Evolutionary conservation across 768 basidiomycete genomes (phyloP).

Genomic region (Agaricus blazei): DNA sequence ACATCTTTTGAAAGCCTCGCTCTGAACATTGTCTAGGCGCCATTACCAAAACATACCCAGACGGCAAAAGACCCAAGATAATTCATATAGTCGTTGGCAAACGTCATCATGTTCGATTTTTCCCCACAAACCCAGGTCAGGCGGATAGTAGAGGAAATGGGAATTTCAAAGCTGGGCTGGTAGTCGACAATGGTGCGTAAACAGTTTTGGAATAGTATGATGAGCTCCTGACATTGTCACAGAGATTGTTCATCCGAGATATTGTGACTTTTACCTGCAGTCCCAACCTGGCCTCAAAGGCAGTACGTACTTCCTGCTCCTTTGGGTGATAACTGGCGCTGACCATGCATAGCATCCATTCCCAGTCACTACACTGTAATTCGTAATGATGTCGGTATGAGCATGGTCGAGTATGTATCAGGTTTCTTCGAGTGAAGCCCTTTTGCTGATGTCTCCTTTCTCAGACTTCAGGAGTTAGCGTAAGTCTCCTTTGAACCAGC

Average conservation of each 20-base stretch:
- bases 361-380: slow-evolving; percentile 57
- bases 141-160: slow-evolving; percentile 43
- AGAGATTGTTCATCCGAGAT: slow-evolving; percentile 37
- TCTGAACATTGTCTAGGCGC: background rate
- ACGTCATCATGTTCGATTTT: slow-evolving; percentile 54
- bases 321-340: background rate
- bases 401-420: slow-evolving; percentile 18
- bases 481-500: background rate
- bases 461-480: slow-evolving; percentile 8
- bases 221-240: background rate
- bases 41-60: slow-evolving; percentile 5
- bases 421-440: background rate
- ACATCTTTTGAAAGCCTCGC: background rate
- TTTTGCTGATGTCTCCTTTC: background rate
- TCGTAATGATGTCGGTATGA: slow-evolving; percentile 23
- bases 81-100: slow-evolving; percentile 62
- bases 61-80: slow-evolving; percentile 27
- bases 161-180: slow-evolving; percentile 36
- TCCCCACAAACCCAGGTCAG: background rate
- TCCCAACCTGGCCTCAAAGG: slow-evolving; percentile 52
- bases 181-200: slow-evolving; percentile 25
- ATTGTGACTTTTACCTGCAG: slow-evolving; percentile 51
- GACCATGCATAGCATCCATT: slow-evolving; percentile 1
- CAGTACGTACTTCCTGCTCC: slow-evolving; percentile 28
- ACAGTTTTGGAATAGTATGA: background rate